Evolutionary conservation across 257 asterid species (phyloP).

Genomic region (Solanum verrucosum): DNA sequence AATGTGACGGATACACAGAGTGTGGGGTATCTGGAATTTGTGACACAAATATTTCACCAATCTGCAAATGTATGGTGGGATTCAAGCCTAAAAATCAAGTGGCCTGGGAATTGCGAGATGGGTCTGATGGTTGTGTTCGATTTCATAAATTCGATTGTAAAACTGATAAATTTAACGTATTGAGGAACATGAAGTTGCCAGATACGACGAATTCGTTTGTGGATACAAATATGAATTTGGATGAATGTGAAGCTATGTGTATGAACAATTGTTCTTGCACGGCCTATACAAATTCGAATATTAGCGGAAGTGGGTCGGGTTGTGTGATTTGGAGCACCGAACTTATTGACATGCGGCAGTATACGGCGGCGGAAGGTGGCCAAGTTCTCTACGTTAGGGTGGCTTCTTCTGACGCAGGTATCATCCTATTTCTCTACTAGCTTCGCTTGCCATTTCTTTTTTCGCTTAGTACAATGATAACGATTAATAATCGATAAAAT

Average conservation of each 20-base stretch:
- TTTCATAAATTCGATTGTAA: constrained; percentile 30
- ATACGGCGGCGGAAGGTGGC: constrained; percentile 66
- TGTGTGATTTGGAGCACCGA: constrained; percentile 67
- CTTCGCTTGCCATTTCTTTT: too few relatives aligned
- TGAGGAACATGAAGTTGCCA: constrained; percentile 65
- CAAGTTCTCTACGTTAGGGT: constrained; percentile 60
- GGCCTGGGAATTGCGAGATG: constrained; percentile 75
- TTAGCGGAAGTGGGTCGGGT: constrained; percentile 48
- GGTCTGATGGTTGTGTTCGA: constrained; percentile 68
- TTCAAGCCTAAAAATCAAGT: constrained; percentile 46
- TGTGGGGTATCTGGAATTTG: constrained; percentile 74
- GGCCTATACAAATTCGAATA: constrained; percentile 49
- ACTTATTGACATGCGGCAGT: constrained; percentile 77
- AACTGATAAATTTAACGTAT: constrained; percentile 34
- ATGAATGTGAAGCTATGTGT: constrained; percentile 46
- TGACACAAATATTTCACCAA: constrained; percentile 62
- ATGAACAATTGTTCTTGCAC: constrained; percentile 51
- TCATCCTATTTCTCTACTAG: not conserved
- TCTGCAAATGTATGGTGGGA: constrained; percentile 57
- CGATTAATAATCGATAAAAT: too few relatives aligned
- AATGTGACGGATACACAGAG: constrained; percentile 61
- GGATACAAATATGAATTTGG: constrained; percentile 27
- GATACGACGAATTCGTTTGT: constrained; percentile 49
- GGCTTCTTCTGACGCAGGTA: constrained; percentile 64
- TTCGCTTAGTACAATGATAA: too few relatives aligned